Evolutionary conservation across 1,139 yeast genomes (phyloP), one percentile per base, ranked within the genome.

Genomic region (Pichia sp.): DNA sequence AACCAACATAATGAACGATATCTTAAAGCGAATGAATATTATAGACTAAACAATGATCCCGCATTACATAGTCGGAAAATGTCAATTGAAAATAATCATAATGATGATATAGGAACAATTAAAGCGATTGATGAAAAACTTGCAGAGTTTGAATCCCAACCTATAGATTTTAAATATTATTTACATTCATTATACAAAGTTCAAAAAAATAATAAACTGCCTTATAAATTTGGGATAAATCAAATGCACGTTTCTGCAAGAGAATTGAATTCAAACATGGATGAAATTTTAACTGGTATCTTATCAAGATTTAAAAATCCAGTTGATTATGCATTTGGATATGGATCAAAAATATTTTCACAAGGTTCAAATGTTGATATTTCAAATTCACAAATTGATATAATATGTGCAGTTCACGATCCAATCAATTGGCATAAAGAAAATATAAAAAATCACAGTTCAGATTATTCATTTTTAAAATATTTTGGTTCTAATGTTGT

Each of bases 311-410:
- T 87, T 63, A 68, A 77, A 3, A 18, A 34, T 18, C 44, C 48
- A 11, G 28, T 44, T 27, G 35, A 1, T 49, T 84, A 76, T 57
- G 83, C 92, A 1, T 83, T 90, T 65, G 99, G 97, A 0, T 94
- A 94, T 65, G 99, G 99, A 1, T 86, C 95, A 7, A 97, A 96
- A 4, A 96, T 94, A 0, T 86, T 94, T 58, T 76, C 81, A 33
- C 98, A 94, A 64, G 89, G 89, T 5, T 78, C 79, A 32, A 65
- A 68, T 28, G 57, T 62, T 5, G 63, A 65, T 34, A 59, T 65
- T 32, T 59, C 67, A 18, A 70, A 74, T 45, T 83, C 89, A 1
- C 98, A 92, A 65, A 76, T 88, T 10, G 98, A 94, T 63, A 68
- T 92, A 66, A 86, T 92, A n/a, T 81, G 86, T 60, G 86, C 88